Base-by-base conservation (phyloP, 192 early-diverging fungal species). In the Mycoemilia scoparia region DNA sequence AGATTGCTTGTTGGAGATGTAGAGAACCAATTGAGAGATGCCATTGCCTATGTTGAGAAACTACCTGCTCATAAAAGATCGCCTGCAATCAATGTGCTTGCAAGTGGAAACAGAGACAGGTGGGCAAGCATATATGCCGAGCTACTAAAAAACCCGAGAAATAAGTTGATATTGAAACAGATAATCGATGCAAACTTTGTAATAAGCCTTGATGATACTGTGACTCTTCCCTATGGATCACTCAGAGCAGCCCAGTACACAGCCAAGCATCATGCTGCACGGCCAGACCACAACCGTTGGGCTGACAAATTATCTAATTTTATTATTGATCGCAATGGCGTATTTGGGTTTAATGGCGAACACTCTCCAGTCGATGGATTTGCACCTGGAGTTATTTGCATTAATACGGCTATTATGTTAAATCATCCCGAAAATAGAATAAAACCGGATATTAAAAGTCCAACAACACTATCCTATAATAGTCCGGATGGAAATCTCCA, bases 351-450 rank as follows among this genome's bases (percentile, higher is more conserved):
- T 10, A 34, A 64, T 36, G 70, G 70, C 5, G 73, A 75, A 59
- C 79, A 82, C 57, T 76, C 79, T 0, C 77, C 77, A 7, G 66
- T 66, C 28, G 79, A 82, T 47, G 79, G 74, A 12, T 43, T 76
- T 10, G 57, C 75, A 30, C 58, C 69, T 5, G 60, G 70, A 4
- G 31, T 66, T 25, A 45, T 67, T 21, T 26, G 57, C 32, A 68
- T 76, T 20, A 41, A 42, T 7, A 49, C 48, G 30, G 19, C 61
- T 9, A 27, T 25, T 29, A 46, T 49, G 29, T 53, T 63, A 11
- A 52, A 51, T 5, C 34, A 16, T 1, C 24, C 22, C 16, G 36
- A 16, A 16, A 38, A 8, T 45, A 21, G 20, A 12, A 21, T 3
- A 11, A 38, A 9, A 13, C 13, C 11, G 6, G 14, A 15, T 20